Evolutionary conservation across 1,139 yeast species (phyloP), one percentile per base, ranked within the genome.

Genomic region (Pichia sp.): DNA sequence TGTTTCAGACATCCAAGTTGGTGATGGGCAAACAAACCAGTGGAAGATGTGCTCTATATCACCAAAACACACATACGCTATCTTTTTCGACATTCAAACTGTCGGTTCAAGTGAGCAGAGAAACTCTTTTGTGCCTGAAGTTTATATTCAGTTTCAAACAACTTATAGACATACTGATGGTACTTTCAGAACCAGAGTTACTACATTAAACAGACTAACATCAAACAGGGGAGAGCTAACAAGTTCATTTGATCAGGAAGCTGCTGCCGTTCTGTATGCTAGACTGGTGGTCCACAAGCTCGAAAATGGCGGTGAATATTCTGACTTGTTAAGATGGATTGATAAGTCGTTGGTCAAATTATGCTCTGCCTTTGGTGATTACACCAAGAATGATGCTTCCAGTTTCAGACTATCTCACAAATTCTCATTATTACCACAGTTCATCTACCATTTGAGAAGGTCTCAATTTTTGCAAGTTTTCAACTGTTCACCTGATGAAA

Each of bases 401-500:
- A 83, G 95, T 23, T 93, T 93, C 74, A 75, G 91, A 61, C 74
- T 93, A 55, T 78, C 95, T 0, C 84, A 83, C 55, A 80, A 85
- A 62, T 91, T 86, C 69, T 83, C 95, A 25, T 73, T 90, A 67
- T 87, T 88, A 67, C 99, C 99, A 45, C 98, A 93, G 72, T 93
- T 93, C 66, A 88, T 93, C 74, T 93, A 88, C 72, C 95, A 93
- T 69, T 79, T 93, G 73, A 86, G 99, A 74, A 85, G 99, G 72
- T 89, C 97, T 1, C 98, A 91, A 72, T 93, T 93, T 71, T 76
- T 93, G 68, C 96, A 91, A 70, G 97, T 91, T 51, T 93, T 93
- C 76, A 93, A 93, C 72, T 91, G 93, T 71, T 91, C 98, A 19
- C 99, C 99, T 1, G 99, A 93, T 74, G 99, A 93, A 75, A 91